Base-by-base conservation (phyloP, 2,329 filamentous ascomycete species). In the Aspergillus ustus region DNA sequence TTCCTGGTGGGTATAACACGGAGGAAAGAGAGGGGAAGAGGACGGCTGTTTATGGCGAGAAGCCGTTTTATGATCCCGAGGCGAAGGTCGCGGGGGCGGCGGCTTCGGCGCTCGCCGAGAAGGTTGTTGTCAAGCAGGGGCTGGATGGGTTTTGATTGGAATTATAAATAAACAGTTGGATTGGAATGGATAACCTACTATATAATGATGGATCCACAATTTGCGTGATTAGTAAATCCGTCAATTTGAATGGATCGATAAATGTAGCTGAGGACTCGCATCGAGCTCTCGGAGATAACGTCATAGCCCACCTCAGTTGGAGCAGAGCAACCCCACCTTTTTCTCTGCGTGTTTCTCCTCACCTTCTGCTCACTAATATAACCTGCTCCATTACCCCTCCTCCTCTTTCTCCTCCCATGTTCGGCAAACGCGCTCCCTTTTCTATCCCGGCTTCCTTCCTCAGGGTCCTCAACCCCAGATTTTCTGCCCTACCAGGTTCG, bases 381-480 rank as follows among this genome's bases (percentile, higher is more conserved):
- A 49, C 57, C 57, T 20, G 9, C 34, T 43, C 55, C 57, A 52
- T 52, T 55, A 57, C 59, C 61, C 64, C 61, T 63, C 64, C 56
- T 60, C 48, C 57, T 56, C 25, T 25, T 25, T 25, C 25, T 25
- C 25, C 25, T 25, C 25, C 6, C 54, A 75, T 74, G 72, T 68
- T 71, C 45, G 60, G 68, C 53, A 55, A 56, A 59, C 59, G 63
- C 49, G 34, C 57, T 48, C 51, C 67, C 48, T 56, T 62, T 50
- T 60, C 62, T 31, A 44, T 68, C 37, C 44, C 63, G 54, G 62
- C 64, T 51, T 61, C 67, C 13, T 71, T 66, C 58, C 45, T 64
- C 63, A 67, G 62, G 70, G 66, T 70, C 66, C 70, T 69, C 67
- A 64, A 57, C 54, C 66, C 68, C 57, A 61, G 57, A 61, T 63